A percentile compares a stretch with the other conserved stretches of the same genome.
phyloP scores from a whole-genome alignment of 352 stramenopile genomes.

The Thraustochytrium sp. region DNA sequence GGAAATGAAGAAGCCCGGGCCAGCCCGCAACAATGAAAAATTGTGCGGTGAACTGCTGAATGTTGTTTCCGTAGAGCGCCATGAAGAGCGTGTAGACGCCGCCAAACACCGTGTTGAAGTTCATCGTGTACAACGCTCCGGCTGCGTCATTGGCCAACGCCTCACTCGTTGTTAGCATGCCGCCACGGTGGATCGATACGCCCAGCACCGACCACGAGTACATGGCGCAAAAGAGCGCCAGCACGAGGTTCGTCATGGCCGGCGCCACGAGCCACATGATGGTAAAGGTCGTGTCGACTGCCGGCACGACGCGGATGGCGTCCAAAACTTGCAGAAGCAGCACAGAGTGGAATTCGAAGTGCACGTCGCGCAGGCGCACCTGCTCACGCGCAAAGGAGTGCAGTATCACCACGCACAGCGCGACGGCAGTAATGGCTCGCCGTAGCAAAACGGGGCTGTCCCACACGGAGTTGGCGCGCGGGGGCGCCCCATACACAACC shows the following conservation, averaged over 20 bases:
- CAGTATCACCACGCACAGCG: background rate
- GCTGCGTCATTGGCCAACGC: background rate
- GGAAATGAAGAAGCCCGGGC: background rate
- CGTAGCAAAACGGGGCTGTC: background rate
- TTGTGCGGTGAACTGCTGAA: constrained; percentile 10
- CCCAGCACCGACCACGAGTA: constrained; percentile 34
- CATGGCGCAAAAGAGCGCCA: constrained; percentile 15
- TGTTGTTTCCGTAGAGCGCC: constrained; percentile 39
- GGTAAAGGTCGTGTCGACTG: background rate
- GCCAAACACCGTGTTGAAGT: constrained; percentile 17
- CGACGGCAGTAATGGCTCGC: background rate
- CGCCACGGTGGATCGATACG: background rate
- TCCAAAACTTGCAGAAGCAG: background rate
- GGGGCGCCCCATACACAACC: background rate
- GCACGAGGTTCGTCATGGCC: background rate
- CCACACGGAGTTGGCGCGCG: background rate
- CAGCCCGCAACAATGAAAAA: background rate
- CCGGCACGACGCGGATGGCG: background rate
- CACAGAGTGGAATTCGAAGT: constrained; percentile 5
- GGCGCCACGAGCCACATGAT: background rate
- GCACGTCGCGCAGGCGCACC: background rate
- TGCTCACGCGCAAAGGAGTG: background rate
- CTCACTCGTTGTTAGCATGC: background rate
- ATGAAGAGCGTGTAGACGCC: constrained; percentile 38
- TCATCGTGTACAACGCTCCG: constrained; percentile 16